Base-by-base conservation (phyloP, 495 filamentous ascomycete species). In the Annulohypoxylon nitens region DNA sequence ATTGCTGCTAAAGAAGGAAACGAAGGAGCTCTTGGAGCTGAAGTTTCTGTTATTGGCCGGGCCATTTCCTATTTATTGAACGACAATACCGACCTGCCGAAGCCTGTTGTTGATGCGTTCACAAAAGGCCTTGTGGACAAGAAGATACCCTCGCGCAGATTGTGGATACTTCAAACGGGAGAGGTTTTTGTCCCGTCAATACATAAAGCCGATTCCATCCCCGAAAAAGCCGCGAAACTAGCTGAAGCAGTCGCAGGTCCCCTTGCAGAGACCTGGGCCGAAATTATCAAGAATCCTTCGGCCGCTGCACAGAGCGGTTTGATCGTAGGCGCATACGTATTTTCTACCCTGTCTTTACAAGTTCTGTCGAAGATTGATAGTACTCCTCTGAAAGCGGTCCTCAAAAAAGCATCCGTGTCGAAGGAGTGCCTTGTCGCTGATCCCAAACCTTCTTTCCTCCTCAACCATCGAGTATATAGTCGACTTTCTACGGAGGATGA, bases 51-150 rank as follows among this genome's bases (percentile, higher is more conserved):
- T 0, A 83, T 97, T 26, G 83, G 88, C 55, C 85, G 84, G 51
- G 90, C 93, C 71, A 79, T 92, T 33, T 74, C 78, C 8, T 86
- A 83, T 78, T 84, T 90, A 26, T 76, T 97, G 11, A 71, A 83
- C n/a, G 84, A 89, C 9, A 86, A 83, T 23, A 75, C 86, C 5
- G 86, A 88, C 58, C 66, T 91, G 2, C 89, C 88, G 14, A 91
- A 91, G 71, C 76, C 89, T 14, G 84, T 92, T 12, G 67, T 88
- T 1, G 93, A 94, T 67, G 83, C 89, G 1, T 92, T 97, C 63
- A 82, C 87, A 12, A 97, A 97, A 79, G 96, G 96, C 0, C 82
- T 95, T 4, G 84, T 85, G 6, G 97, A 99, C 64, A 99, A 98
- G 78, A 90, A 92, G 72, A 81, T 91, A 8, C 88, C 90, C 14